Base-by-base conservation (phyloP, 805 yeast species). In the Wickerhamiella vanderwaltii region DNA sequence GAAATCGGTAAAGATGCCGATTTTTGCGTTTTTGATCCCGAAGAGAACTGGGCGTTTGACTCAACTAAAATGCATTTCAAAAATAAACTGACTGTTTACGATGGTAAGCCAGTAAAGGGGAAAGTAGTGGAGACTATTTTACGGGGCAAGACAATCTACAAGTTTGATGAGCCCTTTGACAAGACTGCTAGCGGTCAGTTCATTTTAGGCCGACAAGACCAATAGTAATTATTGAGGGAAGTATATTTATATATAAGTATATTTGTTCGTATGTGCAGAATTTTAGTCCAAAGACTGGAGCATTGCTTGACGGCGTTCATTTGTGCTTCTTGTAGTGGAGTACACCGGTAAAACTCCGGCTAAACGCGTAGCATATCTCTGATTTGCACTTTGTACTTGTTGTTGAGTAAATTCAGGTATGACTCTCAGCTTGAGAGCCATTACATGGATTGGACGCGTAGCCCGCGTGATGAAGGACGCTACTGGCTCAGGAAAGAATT, bases 41-140 rank as follows among this genome's bases (percentile, higher is more conserved):
- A 66, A 9, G 66, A 66, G 16, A 64, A 69, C 33, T 73, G 82
- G 24, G 48, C 38, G 9, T 47, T 60, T 41, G 61, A 61, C 31
- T 55, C 61, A n/a, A 34, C 49, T 20, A 47, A 55, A 32, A 47
- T 63, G 54, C 71, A 61, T 50, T 88, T 82, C 67, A 86, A 84
- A 51, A 88, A 87, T 66, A 87, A 86, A 59, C 61, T 88, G 42
- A 82, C 95, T 1, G 94, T 95, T 0, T 88, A 84, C 57, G 69
- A 83, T 53, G 94, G 94, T 4, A 66, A 65, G 63, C 59, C 66
- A 39, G 64, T 85, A 46, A 62, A 59, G 30, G 96, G 97, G 18
- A 68, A 76, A 45, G 93, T 87, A 6, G 64, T 77, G 38, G 87
- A 80, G 59, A 85, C 96, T 0, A 64, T 82, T 35, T 67, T 88